Evolutionary conservation across 108 stramenopile species (phyloP).

Genomic region (Seminavis robusta): DNA sequence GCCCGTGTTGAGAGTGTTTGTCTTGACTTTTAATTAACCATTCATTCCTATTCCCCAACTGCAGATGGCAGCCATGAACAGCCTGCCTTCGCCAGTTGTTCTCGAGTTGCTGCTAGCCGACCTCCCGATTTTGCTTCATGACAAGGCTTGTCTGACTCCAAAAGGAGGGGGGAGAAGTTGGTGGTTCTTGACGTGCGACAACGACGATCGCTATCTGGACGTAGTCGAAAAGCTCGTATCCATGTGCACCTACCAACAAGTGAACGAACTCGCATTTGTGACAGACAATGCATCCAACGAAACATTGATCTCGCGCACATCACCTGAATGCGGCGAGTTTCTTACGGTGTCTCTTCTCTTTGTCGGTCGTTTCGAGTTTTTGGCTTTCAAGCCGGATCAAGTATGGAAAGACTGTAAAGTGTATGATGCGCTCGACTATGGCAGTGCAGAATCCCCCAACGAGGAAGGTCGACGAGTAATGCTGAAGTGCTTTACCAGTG

Average conservation of each 20-base stretch:
- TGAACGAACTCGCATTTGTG: slow-evolving; percentile 55
- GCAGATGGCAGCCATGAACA: slow-evolving; percentile 58
- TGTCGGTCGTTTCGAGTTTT: slow-evolving; percentile 71
- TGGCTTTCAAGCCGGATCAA: slow-evolving; percentile 30
- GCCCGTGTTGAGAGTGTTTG: neutral
- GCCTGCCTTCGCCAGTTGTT: slow-evolving; percentile 72
- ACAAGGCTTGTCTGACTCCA: slow-evolving; percentile 31
- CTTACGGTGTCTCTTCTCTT: slow-evolving; percentile 58
- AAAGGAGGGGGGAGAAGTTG: slow-evolving; percentile 73
- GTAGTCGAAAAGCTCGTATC: slow-evolving; percentile 67
- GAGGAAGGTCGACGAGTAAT: slow-evolving; percentile 48
- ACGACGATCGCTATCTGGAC: slow-evolving; percentile 62
- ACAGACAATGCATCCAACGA: slow-evolving; percentile 20
- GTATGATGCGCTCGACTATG: slow-evolving; percentile 75
- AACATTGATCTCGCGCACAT: slow-evolving; percentile 55
- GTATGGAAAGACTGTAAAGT: slow-evolving; percentile 15
- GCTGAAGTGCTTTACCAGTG: slow-evolving; percentile 56
- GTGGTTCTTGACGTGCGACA: slow-evolving; percentile 79
- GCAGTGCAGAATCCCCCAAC: slow-evolving; percentile 17
- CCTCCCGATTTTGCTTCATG: slow-evolving; percentile 69
- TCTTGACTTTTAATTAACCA: neutral
- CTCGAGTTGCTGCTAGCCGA: slow-evolving; percentile 77
- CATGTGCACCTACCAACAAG: slow-evolving; percentile 71
- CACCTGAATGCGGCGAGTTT: slow-evolving; percentile 53
- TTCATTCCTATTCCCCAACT: neutral